These are phyloP conservation scores for Glycine tomentella DNA, from an alignment of 306 rosid species.

Conservation along the genomic window DNA sequence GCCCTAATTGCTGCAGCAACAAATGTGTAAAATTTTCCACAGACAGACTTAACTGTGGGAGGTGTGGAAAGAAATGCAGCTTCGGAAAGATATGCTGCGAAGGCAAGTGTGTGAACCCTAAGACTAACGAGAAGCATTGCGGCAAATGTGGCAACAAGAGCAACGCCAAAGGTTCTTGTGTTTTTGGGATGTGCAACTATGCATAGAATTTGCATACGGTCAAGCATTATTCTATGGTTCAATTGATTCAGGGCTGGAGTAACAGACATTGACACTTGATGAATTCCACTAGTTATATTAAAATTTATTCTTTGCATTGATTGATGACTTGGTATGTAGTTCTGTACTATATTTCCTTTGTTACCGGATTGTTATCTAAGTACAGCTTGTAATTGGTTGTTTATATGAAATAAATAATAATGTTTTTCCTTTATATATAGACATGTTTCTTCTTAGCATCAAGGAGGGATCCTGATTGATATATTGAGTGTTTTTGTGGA, in stretches of 20 bases:
- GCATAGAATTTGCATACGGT: constrained; percentile 44
- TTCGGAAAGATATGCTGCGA: constrained; percentile 63
- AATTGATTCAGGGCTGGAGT: too few species aligned
- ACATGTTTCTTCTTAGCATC: too few species aligned
- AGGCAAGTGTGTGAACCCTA: constrained; percentile 74
- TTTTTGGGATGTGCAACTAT: constrained; percentile 75
- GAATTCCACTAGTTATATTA: constrained; percentile 8
- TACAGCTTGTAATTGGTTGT: constrained; percentile 10
- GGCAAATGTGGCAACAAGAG: constrained; percentile 73
- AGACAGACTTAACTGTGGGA: constrained; percentile 66
- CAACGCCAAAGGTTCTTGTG: constrained; percentile 48
- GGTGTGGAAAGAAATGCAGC: constrained; percentile 71
- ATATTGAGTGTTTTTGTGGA: too few species aligned
- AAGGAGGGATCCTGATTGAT: too few species aligned
- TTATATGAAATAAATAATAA: neutral
- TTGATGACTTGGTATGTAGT: neutral
- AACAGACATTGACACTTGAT: neutral
- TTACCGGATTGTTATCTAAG: neutral
- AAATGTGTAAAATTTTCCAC: constrained; percentile 56
- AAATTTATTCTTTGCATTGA: constrained; percentile 24
- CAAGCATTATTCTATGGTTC: neutral
- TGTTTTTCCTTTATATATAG: too few species aligned
- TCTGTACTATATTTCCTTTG: neutral
- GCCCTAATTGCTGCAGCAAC: constrained; percentile 59
- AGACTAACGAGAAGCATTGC: constrained; percentile 59